Conservation (phyloP, 192 early-diverging fungal genomes). For the Chytriomyces sp. region DNA sequence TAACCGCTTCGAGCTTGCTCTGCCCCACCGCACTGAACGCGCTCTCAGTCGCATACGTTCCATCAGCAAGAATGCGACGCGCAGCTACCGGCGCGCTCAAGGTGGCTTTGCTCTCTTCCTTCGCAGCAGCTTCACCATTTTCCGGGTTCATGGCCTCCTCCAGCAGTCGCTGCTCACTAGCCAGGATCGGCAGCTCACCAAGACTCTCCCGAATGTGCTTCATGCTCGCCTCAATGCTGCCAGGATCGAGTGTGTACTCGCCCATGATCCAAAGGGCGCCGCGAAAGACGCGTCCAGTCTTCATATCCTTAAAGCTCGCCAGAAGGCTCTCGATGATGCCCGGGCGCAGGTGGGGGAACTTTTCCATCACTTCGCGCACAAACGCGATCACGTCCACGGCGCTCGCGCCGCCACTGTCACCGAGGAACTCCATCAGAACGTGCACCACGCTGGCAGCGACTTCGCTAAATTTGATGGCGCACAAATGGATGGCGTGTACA, state of each 20-base stretch:
- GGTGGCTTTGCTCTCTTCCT: slow-evolving; percentile 34
- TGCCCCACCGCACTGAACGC: slow-evolving; percentile 67
- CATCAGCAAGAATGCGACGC: slow-evolving; percentile 88
- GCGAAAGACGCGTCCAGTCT: slow-evolving; percentile 88
- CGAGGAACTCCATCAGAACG: slow-evolving; percentile 92
- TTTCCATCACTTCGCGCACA: slow-evolving; percentile 96
- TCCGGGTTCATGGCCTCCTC: slow-evolving; percentile 65
- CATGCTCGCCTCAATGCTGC: slow-evolving; percentile 78
- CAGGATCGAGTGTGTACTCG: slow-evolving; percentile 75
- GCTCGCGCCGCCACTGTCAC: slow-evolving; percentile 82
- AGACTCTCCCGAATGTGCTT: slow-evolving; percentile 77
- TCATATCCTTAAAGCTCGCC: slow-evolving; percentile 85
- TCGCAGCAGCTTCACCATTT: slow-evolving; percentile 44
- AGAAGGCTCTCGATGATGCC: slow-evolving; percentile 82
- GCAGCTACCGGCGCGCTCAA: slow-evolving; percentile 43
- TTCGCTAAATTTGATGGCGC: slow-evolving; percentile 94
- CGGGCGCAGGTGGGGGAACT: slow-evolving; percentile 85
- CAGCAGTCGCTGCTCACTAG: slow-evolving; percentile 78
- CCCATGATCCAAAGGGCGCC: slow-evolving; percentile 99
- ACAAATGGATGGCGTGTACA: slow-evolving; percentile 94
- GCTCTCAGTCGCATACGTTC: slow-evolving; percentile 96
- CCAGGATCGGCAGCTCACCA: slow-evolving; percentile 93
- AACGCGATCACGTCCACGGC: slow-evolving; percentile 96
- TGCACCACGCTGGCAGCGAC: slow-evolving; percentile 96
- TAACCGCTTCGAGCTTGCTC: slow-evolving; percentile 36